phyloP scores from a whole-genome alignment of 2,329 filamentous ascomycete species.

The Ophiostoma sp. region DNA sequence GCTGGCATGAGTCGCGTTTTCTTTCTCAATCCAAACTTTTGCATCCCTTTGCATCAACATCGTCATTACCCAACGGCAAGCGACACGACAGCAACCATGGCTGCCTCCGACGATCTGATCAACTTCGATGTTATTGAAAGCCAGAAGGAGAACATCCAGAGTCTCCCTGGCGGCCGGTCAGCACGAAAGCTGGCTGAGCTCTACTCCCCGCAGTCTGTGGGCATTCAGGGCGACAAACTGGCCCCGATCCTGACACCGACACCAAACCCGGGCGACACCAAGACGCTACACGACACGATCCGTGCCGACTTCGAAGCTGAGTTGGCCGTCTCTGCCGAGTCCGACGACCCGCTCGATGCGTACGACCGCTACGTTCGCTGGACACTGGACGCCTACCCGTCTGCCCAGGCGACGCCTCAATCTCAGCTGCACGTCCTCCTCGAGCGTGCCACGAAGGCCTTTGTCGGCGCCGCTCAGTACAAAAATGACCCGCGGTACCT shows the following conservation, averaged over 20 bases:
- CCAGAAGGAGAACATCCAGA: constrained; percentile 98
- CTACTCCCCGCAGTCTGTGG: constrained; percentile 67
- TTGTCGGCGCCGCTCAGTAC: constrained; percentile 83
- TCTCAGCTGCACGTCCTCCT: constrained; percentile 88
- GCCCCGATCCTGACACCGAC: constrained; percentile 42
- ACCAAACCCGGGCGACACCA: constrained; percentile 69
- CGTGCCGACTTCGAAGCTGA: constrained; percentile 86
- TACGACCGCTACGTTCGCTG: constrained; percentile 97
- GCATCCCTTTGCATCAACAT: background rate
- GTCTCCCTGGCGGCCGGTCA: constrained; percentile 81
- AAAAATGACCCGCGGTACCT: constrained; percentile 94
- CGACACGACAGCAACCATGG: constrained; percentile 27
- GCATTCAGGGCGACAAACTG: constrained; percentile 50
- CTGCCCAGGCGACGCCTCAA: constrained; percentile 84
- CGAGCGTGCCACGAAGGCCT: constrained; percentile 88
- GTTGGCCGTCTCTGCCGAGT: constrained; percentile 73
- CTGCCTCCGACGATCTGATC: constrained; percentile 52
- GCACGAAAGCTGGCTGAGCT: constrained; percentile 84
- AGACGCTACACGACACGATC: constrained; percentile 73
- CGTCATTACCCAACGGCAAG: background rate
- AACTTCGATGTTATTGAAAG: constrained; percentile 91
- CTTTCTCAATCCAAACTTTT: background rate
- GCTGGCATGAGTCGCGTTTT: background rate
- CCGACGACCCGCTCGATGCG: constrained; percentile 91
- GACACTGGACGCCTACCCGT: constrained; percentile 93